Conservation (phyloP, 2,329 filamentous ascomycete genomes). For the Chaetomiaceae sp. region DNA sequence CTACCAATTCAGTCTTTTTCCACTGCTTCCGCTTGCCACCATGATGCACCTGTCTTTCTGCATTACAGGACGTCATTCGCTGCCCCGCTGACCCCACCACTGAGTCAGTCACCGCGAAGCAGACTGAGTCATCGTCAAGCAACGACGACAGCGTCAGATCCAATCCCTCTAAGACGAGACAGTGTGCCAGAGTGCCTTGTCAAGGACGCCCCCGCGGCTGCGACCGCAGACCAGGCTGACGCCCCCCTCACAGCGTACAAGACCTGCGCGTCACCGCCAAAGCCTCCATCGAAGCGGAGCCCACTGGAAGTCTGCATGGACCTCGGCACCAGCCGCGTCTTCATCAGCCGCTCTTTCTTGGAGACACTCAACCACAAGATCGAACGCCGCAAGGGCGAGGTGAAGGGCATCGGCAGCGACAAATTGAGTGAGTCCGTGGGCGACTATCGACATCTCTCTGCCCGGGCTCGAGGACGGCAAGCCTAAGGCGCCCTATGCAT, state of each 20-base stretch:
- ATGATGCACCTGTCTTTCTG: too few species aligned
- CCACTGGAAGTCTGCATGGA: neutral
- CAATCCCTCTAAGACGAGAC: too few species aligned
- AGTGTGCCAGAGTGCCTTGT: too few species aligned
- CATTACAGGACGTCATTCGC: neutral
- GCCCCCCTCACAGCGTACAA: neutral
- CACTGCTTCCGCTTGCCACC: too few species aligned
- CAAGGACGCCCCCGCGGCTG: neutral
- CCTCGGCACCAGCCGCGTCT: neutral
- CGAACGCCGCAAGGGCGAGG: neutral
- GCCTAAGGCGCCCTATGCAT: neutral
- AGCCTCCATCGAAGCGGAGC: neutral
- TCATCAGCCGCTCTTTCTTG: neutral
- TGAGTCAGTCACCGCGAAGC: too few species aligned
- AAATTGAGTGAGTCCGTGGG: neutral
- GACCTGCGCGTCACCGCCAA: neutral
- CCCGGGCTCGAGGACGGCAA: neutral
- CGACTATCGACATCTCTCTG: neutral
- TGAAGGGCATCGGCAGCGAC: too few species aligned
- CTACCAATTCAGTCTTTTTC: neutral
- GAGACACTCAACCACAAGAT: neutral
- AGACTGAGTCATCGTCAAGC: too few species aligned
- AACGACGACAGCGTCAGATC: too few species aligned
- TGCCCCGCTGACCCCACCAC: neutral
- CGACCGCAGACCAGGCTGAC: neutral